Evolutionary conservation across 257 asterid species (phyloP), one percentile per base, ranked within the genome.

Genomic region (Nemophila menziesii): DNA sequence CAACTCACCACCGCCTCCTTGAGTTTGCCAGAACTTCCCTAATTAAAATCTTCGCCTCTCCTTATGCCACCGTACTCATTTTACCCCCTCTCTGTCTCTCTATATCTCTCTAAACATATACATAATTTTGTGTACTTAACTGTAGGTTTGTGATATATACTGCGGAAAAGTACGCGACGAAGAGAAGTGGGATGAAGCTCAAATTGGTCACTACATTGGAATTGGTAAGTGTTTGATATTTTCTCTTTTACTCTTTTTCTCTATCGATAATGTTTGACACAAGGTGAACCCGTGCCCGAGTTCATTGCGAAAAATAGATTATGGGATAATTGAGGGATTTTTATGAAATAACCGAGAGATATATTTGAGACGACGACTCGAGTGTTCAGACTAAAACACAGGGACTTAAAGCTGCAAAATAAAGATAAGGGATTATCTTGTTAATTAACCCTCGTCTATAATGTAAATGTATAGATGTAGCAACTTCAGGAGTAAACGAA

Each of bases 121-220:
- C n/a, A n/a, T n/a, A n/a, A n/a, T n/a, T 7, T 44, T 22, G 9
- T 10, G 22, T 39, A 0, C 10, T 13, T 39, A 29, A 33, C 10
- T 45, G 16, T 29, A 83, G 97, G 97, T 87, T 1, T 87, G 95
- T 34, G 98, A 73, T 20, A 54, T 89, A 67, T 84, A 78, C 36
- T 89, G 94, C 58, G 96, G 96, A 16, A 69, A 69, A 62, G 96
- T 89, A 19, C 52, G 77, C 8, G 92, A 80, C 44, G 93, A 70
- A 68, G 85, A 62, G 33, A 89, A 70, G 63, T 78, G 95, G 98
- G 95, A 74, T 18, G 93, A 72, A 64, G 94, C 94, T 74, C 96
- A 66, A 67, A 89, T 89, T 65, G 94, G 98, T 55, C 98, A 89
- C 70, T 86, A 73, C 59, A 78, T 89, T 56, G 96, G 96, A 55